These are phyloP conservation scores for Anacardium occidentale DNA, from an alignment of 345 rosid genomes.

Conservation along the genomic window DNA sequence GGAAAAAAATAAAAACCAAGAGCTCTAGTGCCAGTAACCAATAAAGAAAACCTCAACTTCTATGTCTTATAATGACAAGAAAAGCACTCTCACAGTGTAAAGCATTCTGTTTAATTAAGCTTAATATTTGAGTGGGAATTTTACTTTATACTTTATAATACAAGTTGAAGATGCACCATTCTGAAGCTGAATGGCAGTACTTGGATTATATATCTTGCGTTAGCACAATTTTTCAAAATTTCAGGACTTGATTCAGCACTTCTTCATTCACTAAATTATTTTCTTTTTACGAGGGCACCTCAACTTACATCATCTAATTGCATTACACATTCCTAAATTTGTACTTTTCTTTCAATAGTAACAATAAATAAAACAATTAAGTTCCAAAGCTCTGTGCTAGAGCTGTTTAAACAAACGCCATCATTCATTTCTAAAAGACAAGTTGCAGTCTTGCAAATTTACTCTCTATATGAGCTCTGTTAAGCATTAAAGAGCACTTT, in stretches of 20 bases:
- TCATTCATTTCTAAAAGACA: background rate
- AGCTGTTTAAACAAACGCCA: background rate
- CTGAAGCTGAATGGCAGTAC: background rate
- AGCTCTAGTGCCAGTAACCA: background rate
- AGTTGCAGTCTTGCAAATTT: background rate
- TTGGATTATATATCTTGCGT: background rate
- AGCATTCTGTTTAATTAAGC: background rate
- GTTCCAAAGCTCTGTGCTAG: background rate
- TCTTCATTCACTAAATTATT: background rate
- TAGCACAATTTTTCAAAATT: background rate
- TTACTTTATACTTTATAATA: constrained; percentile 6
- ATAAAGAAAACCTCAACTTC: background rate
- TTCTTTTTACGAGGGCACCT: background rate
- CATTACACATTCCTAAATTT: constrained; percentile 4
- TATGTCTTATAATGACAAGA: background rate
- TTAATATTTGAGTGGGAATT: background rate
- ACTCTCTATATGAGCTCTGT: background rate
- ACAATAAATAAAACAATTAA: background rate
- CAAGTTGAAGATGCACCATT: background rate
- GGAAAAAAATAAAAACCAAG: background rate
- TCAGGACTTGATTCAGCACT: background rate
- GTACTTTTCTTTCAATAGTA: no score
- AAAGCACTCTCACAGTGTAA: background rate
- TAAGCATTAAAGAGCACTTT: background rate
- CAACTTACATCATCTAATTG: background rate